Base-by-base conservation (phyloP, 352 stramenopile species). In the Thalassiosira exigua region DNA sequence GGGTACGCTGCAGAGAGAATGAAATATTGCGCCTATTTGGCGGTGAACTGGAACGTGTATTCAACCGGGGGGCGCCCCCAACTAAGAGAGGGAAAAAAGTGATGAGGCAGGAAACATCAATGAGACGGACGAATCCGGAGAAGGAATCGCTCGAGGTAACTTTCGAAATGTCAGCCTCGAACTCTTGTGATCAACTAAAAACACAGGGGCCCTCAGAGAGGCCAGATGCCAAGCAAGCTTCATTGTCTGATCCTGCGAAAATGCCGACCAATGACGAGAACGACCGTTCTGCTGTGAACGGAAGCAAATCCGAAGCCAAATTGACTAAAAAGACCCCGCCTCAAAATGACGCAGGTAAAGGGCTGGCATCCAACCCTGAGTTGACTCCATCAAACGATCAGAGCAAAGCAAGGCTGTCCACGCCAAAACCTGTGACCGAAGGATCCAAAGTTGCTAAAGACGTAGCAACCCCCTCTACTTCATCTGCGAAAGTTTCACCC, bases 1-100 rank as follows among this genome's bases (percentile, higher is more conserved):
- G 77, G 77, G 69, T 78, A 3, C 69, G 65, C 12, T 77, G 57
- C 26, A 65, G 53, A 21, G 52, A 30, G 27, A 68, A 52, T 39
- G 50, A 75, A 29, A 53, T 81, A 5, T 39, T 56, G 4, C 30
- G 30, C 1, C 54, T 85, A 7, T 56, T 81, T 14, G 57, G 66
- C 22, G 19, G 54, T 33, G 30, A 68, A 44, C 24, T 75, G 9
- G 52, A 58, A 17, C 26, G 41, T 41, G 24, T 71, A 1, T 75
- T 75, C 3, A 19, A 27, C 4, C 42, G 48, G 11, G 51, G 26
- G 24, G 4, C 11, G n/a, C 2, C 24, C 12, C 9, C n/a, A 5
- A 46, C 41, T 19, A 30, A 69, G 62, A 5, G 46, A 56, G 46
- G 46, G 22, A 56, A 29, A 56, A 56, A 29, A 19, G 22, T 19